Base-by-base conservation (phyloP, 2,329 filamentous ascomycete genomes). In the Mycosphaerelloides madeirae region DNA sequence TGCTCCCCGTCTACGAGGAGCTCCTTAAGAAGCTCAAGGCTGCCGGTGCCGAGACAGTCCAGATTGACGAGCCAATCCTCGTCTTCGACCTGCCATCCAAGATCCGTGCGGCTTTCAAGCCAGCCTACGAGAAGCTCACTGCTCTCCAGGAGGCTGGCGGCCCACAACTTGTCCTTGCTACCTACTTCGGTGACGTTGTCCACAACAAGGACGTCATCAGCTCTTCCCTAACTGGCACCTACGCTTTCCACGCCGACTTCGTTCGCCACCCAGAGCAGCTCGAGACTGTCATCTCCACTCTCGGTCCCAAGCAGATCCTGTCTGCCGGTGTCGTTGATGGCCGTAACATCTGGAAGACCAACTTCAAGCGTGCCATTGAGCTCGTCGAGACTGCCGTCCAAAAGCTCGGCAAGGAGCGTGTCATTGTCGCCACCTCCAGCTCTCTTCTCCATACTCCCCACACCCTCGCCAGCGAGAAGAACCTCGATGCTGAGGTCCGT, bases 291-390 rank as follows among this genome's bases (percentile, higher is more conserved):
- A 71, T 88, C 60, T 78, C 76, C 65, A 84, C 89, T 64, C 82
- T 98, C 56, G 89, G 88, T 68, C 73, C 87, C 68, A 88, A 89
- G 70, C 94, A 95, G 68, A 73, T 89, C 60, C 84, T 98, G 57
- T 98, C 93, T 57, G 85, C 83, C 56, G 93, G 93, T 87, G 86
- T 98, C 61, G 93, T 98, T 58, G 90, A 98, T 64, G 93, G 93
- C 64, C 89, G 93, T 65, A 98, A 98, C 81, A 97, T 98, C 79
- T 98, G 93, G 93, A 98, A 98, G 87, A 96, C 89, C 75, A 95
- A 97, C 84, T 85, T 96, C 77, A 86, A 95, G 81, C 82, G 81
- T 63, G 89, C 93, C 65, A 94, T 98, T 56, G 90, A 93, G 78
- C 81, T 76, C 55, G 85, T 93, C 51, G 88, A 97, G 81, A 77